phyloP scores from a whole-genome alignment of 2,329 filamentous ascomycete genomes.

The Aspergillus cejpii region DNA sequence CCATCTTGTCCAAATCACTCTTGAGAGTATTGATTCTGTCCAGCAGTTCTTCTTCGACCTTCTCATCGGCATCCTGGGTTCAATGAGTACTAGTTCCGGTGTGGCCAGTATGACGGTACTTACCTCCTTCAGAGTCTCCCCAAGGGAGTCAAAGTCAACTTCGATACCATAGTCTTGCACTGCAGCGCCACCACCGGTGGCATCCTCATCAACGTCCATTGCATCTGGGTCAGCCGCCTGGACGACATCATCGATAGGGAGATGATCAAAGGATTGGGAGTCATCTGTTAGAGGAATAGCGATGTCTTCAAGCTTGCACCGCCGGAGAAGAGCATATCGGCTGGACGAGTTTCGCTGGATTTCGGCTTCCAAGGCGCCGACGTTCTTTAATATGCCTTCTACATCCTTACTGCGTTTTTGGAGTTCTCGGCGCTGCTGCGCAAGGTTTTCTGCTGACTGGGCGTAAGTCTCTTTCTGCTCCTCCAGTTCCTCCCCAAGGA shows the following conservation, averaged over 20 bases:
- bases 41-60: conserved; percentile 66
- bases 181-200: conserved; percentile 43
- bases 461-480: conserved; percentile 61
- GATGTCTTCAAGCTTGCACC: conserved; percentile 91
- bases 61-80: conserved; percentile 58
- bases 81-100: conserved; percentile 7
- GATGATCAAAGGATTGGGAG: conserved; percentile 65
- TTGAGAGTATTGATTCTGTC: conserved; percentile 70
- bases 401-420: conserved; percentile 80
- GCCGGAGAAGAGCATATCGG: conserved; percentile 75
- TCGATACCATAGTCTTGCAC: conserved; percentile 88
- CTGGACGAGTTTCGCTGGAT: conserved; percentile 77
- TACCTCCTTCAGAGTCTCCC: conserved; percentile 74
- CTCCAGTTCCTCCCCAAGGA: conserved; percentile 65
- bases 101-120: conserved; percentile 27
- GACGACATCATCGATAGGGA: conserved; percentile 80
- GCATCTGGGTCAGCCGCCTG: conserved; percentile 68
- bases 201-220: conserved; percentile 83
- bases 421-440: conserved; percentile 70
- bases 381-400: conserved; percentile 65
- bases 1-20: conserved; percentile 81
- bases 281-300: conserved; percentile 69
- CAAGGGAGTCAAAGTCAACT: conserved; percentile 73
- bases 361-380: conserved; percentile 72
- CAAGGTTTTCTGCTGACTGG: conserved; percentile 66